Evolutionary conservation across 805 yeast species (phyloP).

Genomic region (Starmerella powellii): DNA sequence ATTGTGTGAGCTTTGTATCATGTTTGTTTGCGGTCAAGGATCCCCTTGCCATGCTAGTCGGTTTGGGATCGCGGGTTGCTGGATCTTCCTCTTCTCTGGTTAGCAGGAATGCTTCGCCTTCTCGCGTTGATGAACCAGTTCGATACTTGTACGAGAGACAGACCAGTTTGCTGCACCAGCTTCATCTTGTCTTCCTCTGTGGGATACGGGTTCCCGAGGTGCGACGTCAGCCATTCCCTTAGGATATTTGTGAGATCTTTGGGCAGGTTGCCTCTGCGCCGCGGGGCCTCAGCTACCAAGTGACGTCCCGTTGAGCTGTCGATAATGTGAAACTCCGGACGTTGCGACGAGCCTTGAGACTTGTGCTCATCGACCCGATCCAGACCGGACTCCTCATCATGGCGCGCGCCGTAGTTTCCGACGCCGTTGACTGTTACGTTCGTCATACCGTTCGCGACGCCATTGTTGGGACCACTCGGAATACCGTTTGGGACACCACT

Average conservation of each 20-base stretch:
- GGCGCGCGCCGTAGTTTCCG: too few relatives aligned
- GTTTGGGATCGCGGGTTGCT: background rate
- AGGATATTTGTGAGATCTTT: conserved; percentile 62
- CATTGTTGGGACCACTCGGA: background rate
- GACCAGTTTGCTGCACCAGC: conserved; percentile 57
- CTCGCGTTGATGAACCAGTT: conserved; percentile 87
- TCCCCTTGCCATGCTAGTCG: too few relatives aligned
- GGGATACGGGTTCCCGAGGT: conserved; percentile 73
- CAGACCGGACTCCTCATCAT: too few relatives aligned
- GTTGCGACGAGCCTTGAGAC: background rate
- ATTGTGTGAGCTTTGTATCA: too few relatives aligned
- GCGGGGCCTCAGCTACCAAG: conserved; percentile 16
- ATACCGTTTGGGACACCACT: background rate
- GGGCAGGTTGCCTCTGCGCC: conserved; percentile 61
- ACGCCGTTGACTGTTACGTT: too few relatives aligned
- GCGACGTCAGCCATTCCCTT: conserved; percentile 61
- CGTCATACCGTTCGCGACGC: background rate
- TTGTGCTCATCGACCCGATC: background rate
- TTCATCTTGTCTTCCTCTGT: conserved; percentile 64
- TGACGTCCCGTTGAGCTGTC: conserved; percentile 17
- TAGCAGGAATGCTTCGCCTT: conserved; percentile 48
- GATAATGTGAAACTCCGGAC: conserved; percentile 17
- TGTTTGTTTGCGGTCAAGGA: too few relatives aligned
- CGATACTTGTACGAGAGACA: conserved; percentile 67
- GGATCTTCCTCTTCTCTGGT: conserved; percentile 20